These are phyloP conservation scores for Lodderomyces metapsilosis DNA, from an alignment of 1,139 yeast genomes.

Conservation along the genomic window DNA sequence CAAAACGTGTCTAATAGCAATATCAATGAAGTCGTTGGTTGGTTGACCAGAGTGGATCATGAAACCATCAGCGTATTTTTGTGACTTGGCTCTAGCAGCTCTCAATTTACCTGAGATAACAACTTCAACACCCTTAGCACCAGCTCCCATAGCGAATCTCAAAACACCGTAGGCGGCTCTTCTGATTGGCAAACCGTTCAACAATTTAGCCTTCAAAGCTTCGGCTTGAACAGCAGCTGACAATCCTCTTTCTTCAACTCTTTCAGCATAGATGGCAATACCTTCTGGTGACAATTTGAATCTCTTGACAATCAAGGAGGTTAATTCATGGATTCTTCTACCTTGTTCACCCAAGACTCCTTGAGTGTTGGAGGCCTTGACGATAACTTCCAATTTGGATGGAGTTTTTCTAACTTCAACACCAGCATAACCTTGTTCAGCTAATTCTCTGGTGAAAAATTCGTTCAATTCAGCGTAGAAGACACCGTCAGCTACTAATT, in stretches of 20 bases:
- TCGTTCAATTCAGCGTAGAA: constrained; percentile 99
- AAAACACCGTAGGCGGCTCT: constrained; percentile 99
- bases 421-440: constrained; percentile 99
- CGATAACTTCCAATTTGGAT: constrained; percentile 95
- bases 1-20: constrained; percentile 99
- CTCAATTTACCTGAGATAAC: constrained; percentile 99
- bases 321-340: constrained; percentile 99
- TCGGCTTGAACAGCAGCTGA: constrained; percentile 99
- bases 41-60: constrained; percentile 99
- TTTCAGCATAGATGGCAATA: constrained; percentile 95
- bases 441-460: constrained; percentile 99
- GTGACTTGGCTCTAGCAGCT: constrained; percentile 99
- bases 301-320: constrained; percentile 97
- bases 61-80: constrained; percentile 99
- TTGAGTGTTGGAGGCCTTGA: constrained; percentile 99
- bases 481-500: constrained; percentile 99
- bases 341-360: constrained; percentile 99
- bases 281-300: constrained; percentile 95
- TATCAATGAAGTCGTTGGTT: constrained; percentile 96
- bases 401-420: constrained; percentile 99
- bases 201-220: constrained; percentile 96
- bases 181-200: constrained; percentile 99
- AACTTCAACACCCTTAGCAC: constrained; percentile 99
- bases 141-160: constrained; percentile 99
- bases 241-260: constrained; percentile 99